A percentile compares a stretch with the other conserved stretches of the same genome.
Conservation (phyloP, 345 rosid species). For the Salix suchowensis region DNA sequence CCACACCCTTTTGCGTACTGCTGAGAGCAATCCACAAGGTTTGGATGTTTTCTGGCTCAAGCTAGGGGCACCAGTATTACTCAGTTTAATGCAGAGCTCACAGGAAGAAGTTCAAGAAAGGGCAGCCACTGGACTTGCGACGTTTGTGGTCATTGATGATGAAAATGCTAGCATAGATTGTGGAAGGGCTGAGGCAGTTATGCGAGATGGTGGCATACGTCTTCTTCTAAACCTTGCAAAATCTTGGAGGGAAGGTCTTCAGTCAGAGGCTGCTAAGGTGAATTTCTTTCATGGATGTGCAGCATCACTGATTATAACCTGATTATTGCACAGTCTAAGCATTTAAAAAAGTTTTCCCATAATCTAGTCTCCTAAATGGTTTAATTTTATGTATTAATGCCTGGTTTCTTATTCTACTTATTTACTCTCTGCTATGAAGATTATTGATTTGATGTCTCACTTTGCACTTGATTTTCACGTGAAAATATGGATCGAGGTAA, state of each 20-base stretch:
- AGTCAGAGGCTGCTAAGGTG: slow-evolving; percentile 35
- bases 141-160: slow-evolving; percentile 38
- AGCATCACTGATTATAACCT: not conserved
- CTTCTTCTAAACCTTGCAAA: slow-evolving; percentile 31
- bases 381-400: not conserved
- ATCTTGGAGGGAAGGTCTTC: slow-evolving; percentile 36
- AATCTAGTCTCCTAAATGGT: not conserved
- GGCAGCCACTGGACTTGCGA: slow-evolving; percentile 37
- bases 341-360: not conserved
- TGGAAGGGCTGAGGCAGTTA: slow-evolving; percentile 30
- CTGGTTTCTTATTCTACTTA: not conserved
- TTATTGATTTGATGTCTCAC: slow-evolving; percentile 1
- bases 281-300: slow-evolving; percentile 18
- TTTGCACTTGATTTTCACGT: slow-evolving; percentile 2
- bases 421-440: not conserved
- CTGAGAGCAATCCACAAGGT: slow-evolving; percentile 30
- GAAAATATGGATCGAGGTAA: not conserved
- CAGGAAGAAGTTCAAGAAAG: slow-evolving; percentile 38
- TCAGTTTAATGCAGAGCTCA: slow-evolving; percentile 30
- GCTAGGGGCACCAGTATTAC: slow-evolving; percentile 27
- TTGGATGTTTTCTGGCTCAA: slow-evolving; percentile 32
- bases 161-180: slow-evolving; percentile 34
- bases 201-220: slow-evolving; percentile 28
- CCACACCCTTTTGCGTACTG: slow-evolving; percentile 29
- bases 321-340: not conserved